These are phyloP conservation scores for Hypoxylon fuscum DNA, from an alignment of 495 filamentous ascomycete genomes.

Conservation along the genomic window DNA sequence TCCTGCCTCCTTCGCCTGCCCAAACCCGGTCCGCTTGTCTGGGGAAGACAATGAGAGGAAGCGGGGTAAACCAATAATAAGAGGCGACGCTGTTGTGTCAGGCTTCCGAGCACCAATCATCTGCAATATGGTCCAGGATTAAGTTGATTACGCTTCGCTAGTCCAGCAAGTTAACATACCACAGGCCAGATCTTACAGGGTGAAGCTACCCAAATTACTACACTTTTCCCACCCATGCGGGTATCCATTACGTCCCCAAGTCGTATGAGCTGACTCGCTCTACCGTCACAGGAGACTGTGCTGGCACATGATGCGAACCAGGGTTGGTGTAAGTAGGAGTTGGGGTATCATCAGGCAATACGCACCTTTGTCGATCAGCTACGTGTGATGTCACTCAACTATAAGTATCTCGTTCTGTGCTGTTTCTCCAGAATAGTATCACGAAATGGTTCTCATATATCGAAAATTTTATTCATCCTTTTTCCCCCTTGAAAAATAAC, in stretches of 20 bases:
- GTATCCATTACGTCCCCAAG: conserved; percentile 20
- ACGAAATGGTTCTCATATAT: neutral
- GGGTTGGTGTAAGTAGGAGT: conserved; percentile 22
- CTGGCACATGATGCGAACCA: conserved; percentile 19
- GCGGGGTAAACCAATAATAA: conserved; percentile 39
- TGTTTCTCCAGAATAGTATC: neutral
- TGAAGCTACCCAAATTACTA: conserved; percentile 15
- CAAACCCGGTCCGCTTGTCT: conserved; percentile 9
- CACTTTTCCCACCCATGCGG: conserved; percentile 4
- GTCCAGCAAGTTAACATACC: conserved; percentile 10
- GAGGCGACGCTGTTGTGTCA: conserved; percentile 21
- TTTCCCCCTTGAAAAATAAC: conserved; percentile 1
- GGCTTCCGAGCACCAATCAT: conserved; percentile 27
- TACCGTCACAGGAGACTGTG: conserved; percentile 1
- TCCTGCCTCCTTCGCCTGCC: conserved; percentile 12
- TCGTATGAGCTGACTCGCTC: conserved; percentile 21
- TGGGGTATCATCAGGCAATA: conserved; percentile 30
- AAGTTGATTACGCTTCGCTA: conserved; percentile 12
- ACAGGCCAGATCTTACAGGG: conserved; percentile 27
- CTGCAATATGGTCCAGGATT: conserved; percentile 15
- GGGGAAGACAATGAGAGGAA: conserved; percentile 29
- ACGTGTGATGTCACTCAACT: conserved; percentile 29
- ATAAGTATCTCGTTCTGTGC: conserved; percentile 12
- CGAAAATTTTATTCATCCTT: neutral
- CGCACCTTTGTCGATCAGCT: conserved; percentile 16